Conservation (phyloP, 1,284 basidiomycete species). For the Rhodotorula sp. region DNA sequence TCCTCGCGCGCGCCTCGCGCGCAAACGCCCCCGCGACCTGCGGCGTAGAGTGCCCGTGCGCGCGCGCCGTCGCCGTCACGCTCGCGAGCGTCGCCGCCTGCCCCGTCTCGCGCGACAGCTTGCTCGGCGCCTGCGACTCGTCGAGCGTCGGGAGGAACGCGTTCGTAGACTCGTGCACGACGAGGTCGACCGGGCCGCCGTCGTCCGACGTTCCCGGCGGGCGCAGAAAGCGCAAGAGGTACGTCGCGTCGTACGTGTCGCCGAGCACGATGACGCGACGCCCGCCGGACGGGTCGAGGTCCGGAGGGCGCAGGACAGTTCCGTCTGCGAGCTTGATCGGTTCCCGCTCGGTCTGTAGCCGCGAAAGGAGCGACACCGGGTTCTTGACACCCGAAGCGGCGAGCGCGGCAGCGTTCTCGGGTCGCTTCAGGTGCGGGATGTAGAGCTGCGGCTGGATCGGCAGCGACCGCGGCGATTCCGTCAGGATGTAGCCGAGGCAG, state of each 20-base stretch:
- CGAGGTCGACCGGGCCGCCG: slow-evolving; percentile 64
- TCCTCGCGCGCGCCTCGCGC: slow-evolving; percentile 62
- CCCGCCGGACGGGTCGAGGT: slow-evolving; percentile 52
- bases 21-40: slow-evolving; percentile 78
- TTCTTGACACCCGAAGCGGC: slow-evolving; percentile 63
- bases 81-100: slow-evolving; percentile 48
- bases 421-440: slow-evolving; percentile 31
- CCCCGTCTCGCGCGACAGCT: slow-evolving; percentile 34
- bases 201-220: slow-evolving; percentile 49
- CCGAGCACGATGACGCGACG: slow-evolving; percentile 76
- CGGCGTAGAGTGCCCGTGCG: slow-evolving; percentile 79
- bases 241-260: slow-evolving; percentile 64
- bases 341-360: slow-evolving; percentile 63
- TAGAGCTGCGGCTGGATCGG: slow-evolving; percentile 50
- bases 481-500: slow-evolving; percentile 77
- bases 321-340: slow-evolving; percentile 74
- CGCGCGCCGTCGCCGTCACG: slow-evolving; percentile 62
- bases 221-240: slow-evolving; percentile 6
- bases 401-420: slow-evolving; percentile 26
- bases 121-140: slow-evolving; percentile 47
- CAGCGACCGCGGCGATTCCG: slow-evolving; percentile 58
- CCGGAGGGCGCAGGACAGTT: slow-evolving; percentile 70
- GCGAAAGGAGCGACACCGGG: slow-evolving; percentile 68
- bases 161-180: slow-evolving; percentile 83
- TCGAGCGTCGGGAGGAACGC: slow-evolving; percentile 66